Base-by-base conservation (phyloP, 345 rosid species). In the Eutrema heterophyllum region DNA sequence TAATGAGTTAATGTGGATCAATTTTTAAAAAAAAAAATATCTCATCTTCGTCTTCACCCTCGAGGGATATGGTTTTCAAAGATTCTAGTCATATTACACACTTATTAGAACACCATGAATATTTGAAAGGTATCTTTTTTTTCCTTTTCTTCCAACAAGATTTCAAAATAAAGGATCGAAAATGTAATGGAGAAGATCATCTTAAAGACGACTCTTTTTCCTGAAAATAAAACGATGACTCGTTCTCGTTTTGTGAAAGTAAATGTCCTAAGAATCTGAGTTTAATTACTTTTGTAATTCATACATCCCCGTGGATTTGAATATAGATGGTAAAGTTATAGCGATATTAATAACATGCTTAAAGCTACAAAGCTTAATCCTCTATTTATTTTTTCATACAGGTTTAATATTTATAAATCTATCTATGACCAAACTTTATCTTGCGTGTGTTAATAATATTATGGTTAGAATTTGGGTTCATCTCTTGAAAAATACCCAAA, bases 41-140 rank as follows among this genome's bases (percentile, higher is more conserved):
- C 45, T 33, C 49, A 2, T 60, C 24, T 24, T 59, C 52, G 71
- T 65, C 78, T 52, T 75, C 57, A 35, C 41, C 13, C 6, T 69
- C 14, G 26, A 68, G 2, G 51, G 75, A 69, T 76, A 76, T 69
- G 70, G 45, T 69, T 69, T 54, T 53, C 58, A 69, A 69, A 53
- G 65, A 76, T 69, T 69, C 70, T 65, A 69, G 65, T 75, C 70
- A 18, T 36, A 52, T 33, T 44, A 61, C 50, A 75, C 69, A 68
- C 64, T 68, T 33, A 13, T 67, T 27, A 36, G 13, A 16, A 39
- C 45, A 58, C 67, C 67, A 67, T 67, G 46, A 59, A 74, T 49
- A 21, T 51, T 33, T 41, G 40, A 60, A 75, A 33, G 50, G n/a
- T 65, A 9, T 38, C 26, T 46, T 6, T 30, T 30, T 30, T 12